Evolutionary conservation across 305 asterid species (phyloP), one percentile per base, ranked within the genome.

Genomic region (Withania somnifera): DNA sequence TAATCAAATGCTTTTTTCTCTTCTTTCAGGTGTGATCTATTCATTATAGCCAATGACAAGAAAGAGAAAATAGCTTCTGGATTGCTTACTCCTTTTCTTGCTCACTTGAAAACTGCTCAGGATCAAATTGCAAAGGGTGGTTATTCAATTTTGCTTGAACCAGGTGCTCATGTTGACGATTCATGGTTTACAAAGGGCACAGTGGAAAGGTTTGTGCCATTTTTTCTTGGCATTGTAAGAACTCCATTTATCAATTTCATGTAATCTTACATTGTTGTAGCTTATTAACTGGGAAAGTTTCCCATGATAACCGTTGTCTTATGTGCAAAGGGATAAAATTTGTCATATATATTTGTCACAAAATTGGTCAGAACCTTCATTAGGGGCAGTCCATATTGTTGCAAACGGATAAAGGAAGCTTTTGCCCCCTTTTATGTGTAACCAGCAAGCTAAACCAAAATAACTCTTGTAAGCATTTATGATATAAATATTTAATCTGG

Each of bases 161-260:
- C 97, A 42, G 90, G 87, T 79, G 71, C 85, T 0, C 87, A 83
- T 28, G 84, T 80, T 77, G 95, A 91, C 82, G 84, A 92, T 17
- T 53, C 92, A 6, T 95, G 98, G 98, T 95, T 95, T 88, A 93
- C 98, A 51, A 95, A 95, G 90, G 93, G 91, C 84, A 93, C 97
- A 47, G 83, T 93, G 68, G 93, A 95, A 91, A 95, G 98, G 98
- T 93, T 88, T 67, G 89, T 84, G 42, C 58, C 63, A 51, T 57
- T 56, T 50, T 83, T 15, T 73, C 73, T 36, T 24, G 53, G 14
- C 40, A 54, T 54, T 73, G 17, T 68, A 26, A 13, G 36, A 73
- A 15, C 47, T 47, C 58, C 40, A 73, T 24, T 47, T 47, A 47
- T 73, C 40, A 15, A 20, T 45, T 73, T 45, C 56, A 76, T 51